Percentiles rank a stretch among this genome's conserved stretches.
Conservation (phyloP, 2,329 filamentous ascomycete species). For the Trichoderma gracile region DNA sequence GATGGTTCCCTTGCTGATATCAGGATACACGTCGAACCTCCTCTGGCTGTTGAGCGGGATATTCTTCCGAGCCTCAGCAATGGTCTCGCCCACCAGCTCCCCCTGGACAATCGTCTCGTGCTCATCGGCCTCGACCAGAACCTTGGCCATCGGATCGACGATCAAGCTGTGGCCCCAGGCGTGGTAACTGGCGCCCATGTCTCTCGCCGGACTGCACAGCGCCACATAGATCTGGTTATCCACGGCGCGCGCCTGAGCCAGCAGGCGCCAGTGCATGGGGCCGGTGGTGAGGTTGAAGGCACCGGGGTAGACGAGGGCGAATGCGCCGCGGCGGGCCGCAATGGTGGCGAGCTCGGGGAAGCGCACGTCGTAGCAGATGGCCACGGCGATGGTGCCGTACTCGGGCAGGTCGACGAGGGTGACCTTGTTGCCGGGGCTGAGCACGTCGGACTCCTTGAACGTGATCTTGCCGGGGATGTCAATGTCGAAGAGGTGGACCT, state of each 20-base stretch:
- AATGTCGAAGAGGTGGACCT: slow-evolving; percentile 97
- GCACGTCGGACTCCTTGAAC: slow-evolving; percentile 87
- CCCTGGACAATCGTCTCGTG: slow-evolving; percentile 73
- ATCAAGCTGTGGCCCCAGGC: slow-evolving; percentile 92
- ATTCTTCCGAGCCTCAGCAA: slow-evolving; percentile 73
- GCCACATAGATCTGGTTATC: slow-evolving; percentile 96
- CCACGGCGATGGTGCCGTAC: slow-evolving; percentile 83
- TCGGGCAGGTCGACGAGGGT: slow-evolving; percentile 84
- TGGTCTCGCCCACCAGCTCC: slow-evolving; percentile 66
- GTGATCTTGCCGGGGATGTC: slow-evolving; percentile 93
- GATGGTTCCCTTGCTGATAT: slow-evolving; percentile 67
- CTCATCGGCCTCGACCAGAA: slow-evolving; percentile 79
- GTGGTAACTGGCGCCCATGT: slow-evolving; percentile 74
- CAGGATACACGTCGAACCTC: slow-evolving; percentile 92
- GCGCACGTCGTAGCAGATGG: slow-evolving; percentile 96
- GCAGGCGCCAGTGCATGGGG: slow-evolving; percentile 84
- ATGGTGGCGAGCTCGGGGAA: slow-evolving; percentile 93
- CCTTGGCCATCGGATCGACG: slow-evolving; percentile 80
- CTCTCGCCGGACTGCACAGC: slow-evolving; percentile 86
- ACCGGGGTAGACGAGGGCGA: slow-evolving; percentile 89
- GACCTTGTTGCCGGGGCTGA: slow-evolving; percentile 80
- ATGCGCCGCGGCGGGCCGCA: slow-evolving; percentile 81
- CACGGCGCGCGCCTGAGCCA: slow-evolving; percentile 78
- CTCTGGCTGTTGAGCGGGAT: slow-evolving; percentile 85
- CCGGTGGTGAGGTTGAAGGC: slow-evolving; percentile 96